Percentiles rank a stretch among this genome's conserved stretches.
Evolutionary conservation across 2,329 filamentous ascomycete genomes (phyloP).

Genomic region (Phialocephala subalpina): DNA sequence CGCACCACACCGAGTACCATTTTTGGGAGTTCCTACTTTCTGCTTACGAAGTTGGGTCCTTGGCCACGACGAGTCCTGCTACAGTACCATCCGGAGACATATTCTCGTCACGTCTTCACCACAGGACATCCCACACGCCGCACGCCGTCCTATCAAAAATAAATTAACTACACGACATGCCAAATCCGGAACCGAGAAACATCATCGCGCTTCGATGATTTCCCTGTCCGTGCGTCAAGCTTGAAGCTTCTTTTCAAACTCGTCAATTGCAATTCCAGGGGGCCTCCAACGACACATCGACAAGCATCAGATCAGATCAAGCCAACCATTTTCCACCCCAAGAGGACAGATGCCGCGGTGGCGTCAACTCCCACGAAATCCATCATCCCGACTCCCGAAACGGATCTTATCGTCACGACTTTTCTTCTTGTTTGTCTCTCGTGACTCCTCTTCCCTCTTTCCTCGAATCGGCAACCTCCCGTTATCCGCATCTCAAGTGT

Average conservation of each 20-base stretch:
- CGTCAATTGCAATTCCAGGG: background rate
- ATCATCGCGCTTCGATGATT: constrained; percentile 4
- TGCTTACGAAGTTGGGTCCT: background rate
- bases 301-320: background rate
- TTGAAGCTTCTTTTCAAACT: constrained; percentile 1
- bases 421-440: constrained; percentile 7
- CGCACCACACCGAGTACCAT: constrained; percentile 5
- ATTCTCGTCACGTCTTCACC: constrained; percentile 5
- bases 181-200: constrained; percentile 1
- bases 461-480: constrained; percentile 1
- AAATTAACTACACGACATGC: background rate
- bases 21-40: background rate
- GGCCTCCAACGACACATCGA: constrained; percentile 6
- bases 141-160: background rate
- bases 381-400: background rate
- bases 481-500: background rate
- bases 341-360: background rate
- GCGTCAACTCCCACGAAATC: constrained; percentile 1
- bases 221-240: constrained; percentile 3
- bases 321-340: constrained; percentile 1
- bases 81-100: constrained; percentile 1
- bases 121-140: background rate
- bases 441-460: constrained; percentile 3
- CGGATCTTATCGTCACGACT: background rate
- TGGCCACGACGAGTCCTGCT: constrained; percentile 1